Base-by-base conservation (phyloP, 352 stramenopile species). In the Pythium oligandrum region DNA sequence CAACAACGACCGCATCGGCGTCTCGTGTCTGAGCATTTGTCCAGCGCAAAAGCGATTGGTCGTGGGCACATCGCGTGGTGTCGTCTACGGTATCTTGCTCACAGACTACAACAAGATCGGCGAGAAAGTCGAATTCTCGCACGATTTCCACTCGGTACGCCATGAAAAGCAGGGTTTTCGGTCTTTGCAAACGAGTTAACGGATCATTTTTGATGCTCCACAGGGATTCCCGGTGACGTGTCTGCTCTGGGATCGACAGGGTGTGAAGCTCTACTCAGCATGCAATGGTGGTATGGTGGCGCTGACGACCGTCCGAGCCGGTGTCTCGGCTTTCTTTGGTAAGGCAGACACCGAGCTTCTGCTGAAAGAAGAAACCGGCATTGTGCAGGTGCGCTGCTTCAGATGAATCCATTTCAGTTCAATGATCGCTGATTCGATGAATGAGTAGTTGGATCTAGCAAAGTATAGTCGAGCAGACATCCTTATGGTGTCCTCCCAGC, bases 71-170 rank as follows among this genome's bases (percentile, higher is more conserved):
- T 81, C 79, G 55, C 78, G 76, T 3, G 85, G 83, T 12, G 69
- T 90, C 36, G 80, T 95, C 36, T 93, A 95, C 62, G 83, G 75
- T 0, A 69, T 93, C 1, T 79, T 89, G 51, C 70, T 95, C 8
- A 72, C 73, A 4, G 85, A 95, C 58, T 91, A 92, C 66, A 81
- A 91, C 65, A 88, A 87, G 56, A 90, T 95, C 43, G 85, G 85
- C 42, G 85, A 93, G 58, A 90, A 90, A 58, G 71, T 93, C 44
- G 85, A 93, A 68, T 95, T 95, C 61, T 86, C 78, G 47, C 84
- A 95, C 52, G 78, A 92, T 47, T 91, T 95, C 61, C 84, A 95
- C 47, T 51, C 71, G 12, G 80, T 83, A 43, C 36, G 70, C 10
- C 49, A 17, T 38, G 49, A 5, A 12, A 38, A 6, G 37, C 7